Evolutionary conservation across 1,139 yeast genomes (phyloP).

Genomic region (Candida sanyaensis): DNA sequence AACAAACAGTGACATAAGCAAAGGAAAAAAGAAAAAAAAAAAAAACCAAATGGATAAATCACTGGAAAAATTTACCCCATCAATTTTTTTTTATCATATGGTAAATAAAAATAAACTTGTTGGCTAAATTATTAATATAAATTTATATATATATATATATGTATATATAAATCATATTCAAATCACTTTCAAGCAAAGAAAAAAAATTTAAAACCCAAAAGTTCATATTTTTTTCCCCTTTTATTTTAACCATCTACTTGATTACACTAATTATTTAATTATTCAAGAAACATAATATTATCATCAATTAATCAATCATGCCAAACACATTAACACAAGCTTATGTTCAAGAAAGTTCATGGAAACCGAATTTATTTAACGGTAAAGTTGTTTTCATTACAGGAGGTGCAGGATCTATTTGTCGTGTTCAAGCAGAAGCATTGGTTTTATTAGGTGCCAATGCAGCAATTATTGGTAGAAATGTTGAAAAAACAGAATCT

Average conservation of each 20-base stretch:
- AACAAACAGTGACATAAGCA: too few relatives aligned
- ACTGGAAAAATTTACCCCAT: too few relatives aligned
- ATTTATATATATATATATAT: too few relatives aligned
- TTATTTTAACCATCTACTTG: neutral
- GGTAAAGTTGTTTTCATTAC: constrained; percentile 91
- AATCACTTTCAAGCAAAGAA: too few relatives aligned
- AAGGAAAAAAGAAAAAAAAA: too few relatives aligned
- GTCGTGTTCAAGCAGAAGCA: constrained; percentile 89
- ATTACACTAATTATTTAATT: too few relatives aligned
- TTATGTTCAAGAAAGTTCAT: constrained; percentile 27
- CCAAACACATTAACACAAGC: constrained; percentile 27
- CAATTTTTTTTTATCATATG: too few relatives aligned
- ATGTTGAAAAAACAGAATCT: constrained; percentile 59
- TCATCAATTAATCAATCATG: constrained; percentile 6
- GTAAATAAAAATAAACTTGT: too few relatives aligned
- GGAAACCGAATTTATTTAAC: constrained; percentile 69
- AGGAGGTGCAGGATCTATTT: constrained; percentile 96
- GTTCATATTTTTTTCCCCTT: neutral
- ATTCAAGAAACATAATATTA: neutral
- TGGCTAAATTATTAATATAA: too few relatives aligned
- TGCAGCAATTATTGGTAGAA: constrained; percentile 88
- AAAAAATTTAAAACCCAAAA: too few relatives aligned
- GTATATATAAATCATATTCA: too few relatives aligned
- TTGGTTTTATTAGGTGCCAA: constrained; percentile 81
- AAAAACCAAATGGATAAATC: too few relatives aligned